These are phyloP conservation scores for Pyrus communis DNA, from an alignment of 306 rosid genomes.

Conservation along the genomic window DNA sequence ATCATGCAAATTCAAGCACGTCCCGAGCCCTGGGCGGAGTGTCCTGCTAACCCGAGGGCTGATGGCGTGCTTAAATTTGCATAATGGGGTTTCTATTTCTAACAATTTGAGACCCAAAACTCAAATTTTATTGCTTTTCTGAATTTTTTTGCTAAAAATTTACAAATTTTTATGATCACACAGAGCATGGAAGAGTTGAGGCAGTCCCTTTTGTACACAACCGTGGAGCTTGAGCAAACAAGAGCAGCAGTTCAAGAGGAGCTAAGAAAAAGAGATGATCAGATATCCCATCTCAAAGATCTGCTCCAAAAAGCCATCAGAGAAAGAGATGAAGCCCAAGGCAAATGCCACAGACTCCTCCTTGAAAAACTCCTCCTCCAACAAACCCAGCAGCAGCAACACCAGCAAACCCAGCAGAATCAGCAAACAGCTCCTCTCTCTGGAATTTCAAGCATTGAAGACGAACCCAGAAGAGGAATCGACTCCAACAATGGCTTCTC, in stretches of 20 bases:
- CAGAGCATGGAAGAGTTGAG: constrained; percentile 82
- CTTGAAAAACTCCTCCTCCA: constrained; percentile 49
- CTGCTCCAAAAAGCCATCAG: constrained; percentile 52
- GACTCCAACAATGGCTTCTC: constrained; percentile 74
- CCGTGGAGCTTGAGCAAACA: constrained; percentile 82
- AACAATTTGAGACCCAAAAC: not conserved
- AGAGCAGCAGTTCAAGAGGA: constrained; percentile 62
- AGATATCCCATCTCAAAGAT: constrained; percentile 51
- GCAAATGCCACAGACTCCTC: constrained; percentile 51
- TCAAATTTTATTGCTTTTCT: not conserved
- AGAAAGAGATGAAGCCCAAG: constrained; percentile 85
- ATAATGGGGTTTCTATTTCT: constrained; percentile 5
- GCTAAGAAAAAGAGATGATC: constrained; percentile 79
- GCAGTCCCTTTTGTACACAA: constrained; percentile 51
- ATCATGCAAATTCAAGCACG: not conserved
- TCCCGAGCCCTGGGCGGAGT: not conserved
- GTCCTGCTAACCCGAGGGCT: not conserved
- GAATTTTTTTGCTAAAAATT: not conserved
- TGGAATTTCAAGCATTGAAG: constrained; percentile 91
- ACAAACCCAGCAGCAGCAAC: constrained; percentile 12
- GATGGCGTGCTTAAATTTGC: not conserved
- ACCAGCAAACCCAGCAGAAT: constrained; percentile 16
- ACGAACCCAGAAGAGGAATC: constrained; percentile 72
- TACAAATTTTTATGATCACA: constrained; percentile 3
- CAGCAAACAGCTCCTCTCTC: constrained; percentile 58